Percentiles rank a stretch among this genome's conserved stretches.
phyloP scores from a whole-genome alignment of 108 stramenopile genomes.

The Skeletonema marinoi region DNA sequence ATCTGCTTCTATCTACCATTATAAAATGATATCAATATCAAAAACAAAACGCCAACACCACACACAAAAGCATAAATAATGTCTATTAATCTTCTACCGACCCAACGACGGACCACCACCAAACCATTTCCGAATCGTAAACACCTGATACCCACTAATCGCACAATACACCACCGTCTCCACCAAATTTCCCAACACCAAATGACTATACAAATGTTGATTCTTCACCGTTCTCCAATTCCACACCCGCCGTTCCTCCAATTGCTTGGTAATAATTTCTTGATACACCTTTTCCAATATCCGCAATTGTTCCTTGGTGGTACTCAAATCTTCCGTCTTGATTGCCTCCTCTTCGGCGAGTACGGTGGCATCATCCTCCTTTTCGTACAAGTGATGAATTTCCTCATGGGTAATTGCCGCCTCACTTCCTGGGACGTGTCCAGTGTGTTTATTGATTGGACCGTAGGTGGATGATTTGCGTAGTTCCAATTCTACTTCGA shows the following conservation, averaged over 20 bases:
- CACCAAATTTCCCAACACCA: constrained; percentile 78
- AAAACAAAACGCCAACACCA: no score
- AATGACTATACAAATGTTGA: constrained; percentile 80
- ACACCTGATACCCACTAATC: constrained; percentile 82
- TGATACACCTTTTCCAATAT: constrained; percentile 67
- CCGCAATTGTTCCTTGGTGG: constrained; percentile 59
- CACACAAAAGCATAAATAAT: not conserved
- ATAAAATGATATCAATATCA: no score
- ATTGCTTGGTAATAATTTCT: constrained; percentile 76
- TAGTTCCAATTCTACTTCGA: constrained; percentile 80
- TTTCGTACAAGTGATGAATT: constrained; percentile 49
- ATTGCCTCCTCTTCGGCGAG: constrained; percentile 57
- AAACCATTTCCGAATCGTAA: constrained; percentile 87
- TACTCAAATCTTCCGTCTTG: constrained; percentile 75
- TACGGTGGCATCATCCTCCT: constrained; percentile 63
- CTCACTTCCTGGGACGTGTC: constrained; percentile 70
- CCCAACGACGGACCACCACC: constrained; percentile 71
- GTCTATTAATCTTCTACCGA: constrained; percentile 25
- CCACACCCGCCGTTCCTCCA: constrained; percentile 69
- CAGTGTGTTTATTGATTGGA: constrained; percentile 56
- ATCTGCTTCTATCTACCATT: no score
- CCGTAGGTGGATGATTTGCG: constrained; percentile 72
- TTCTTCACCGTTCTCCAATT: constrained; percentile 69
- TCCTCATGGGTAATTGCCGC: constrained; percentile 57
- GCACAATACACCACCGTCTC: constrained; percentile 79